Evolutionary conservation across 2,329 filamentous ascomycete species (phyloP).

Genomic region (Xylaria sp.): DNA sequence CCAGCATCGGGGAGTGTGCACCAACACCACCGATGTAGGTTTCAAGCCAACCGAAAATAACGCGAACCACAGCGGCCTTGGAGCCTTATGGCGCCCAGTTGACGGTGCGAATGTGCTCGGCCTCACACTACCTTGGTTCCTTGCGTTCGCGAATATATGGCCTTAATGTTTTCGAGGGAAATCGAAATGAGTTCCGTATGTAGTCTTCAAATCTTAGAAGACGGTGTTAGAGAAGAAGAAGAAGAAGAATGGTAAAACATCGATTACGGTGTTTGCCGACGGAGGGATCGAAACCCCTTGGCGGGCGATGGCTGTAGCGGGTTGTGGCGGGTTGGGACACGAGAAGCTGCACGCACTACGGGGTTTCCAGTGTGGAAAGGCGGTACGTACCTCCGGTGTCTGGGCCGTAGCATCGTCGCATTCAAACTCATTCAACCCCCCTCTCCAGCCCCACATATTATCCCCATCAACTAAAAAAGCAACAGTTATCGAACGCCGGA

Average conservation of each 20-base stretch:
- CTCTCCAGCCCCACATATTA: slow-evolving; percentile 13
- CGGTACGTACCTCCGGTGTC: slow-evolving; percentile 23
- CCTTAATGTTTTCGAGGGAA: no score
- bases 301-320: slow-evolving; percentile 8
- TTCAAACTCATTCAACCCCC: not conserved
- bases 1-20: no score
- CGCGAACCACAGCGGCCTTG: no score
- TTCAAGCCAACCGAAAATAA: no score
- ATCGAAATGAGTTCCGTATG: no score
- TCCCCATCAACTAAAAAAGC: slow-evolving; percentile 22
- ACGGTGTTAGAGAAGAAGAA: not conserved
- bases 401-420: slow-evolving; percentile 14
- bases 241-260: not conserved
- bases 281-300: not conserved
- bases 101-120: no score
- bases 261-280: not conserved
- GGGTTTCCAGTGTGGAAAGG: no score
- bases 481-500: slow-evolving; percentile 22
- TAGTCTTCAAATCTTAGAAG: no score
- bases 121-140: no score
- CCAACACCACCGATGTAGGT: no score
- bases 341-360: slow-evolving; percentile 18
- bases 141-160: no score
- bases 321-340: not conserved
- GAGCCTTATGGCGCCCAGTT: no score